Evolutionary conservation across 1,284 basidiomycete species (phyloP), one percentile per base, ranked within the genome.

Genomic region (Ceratobasidium sp.): DNA sequence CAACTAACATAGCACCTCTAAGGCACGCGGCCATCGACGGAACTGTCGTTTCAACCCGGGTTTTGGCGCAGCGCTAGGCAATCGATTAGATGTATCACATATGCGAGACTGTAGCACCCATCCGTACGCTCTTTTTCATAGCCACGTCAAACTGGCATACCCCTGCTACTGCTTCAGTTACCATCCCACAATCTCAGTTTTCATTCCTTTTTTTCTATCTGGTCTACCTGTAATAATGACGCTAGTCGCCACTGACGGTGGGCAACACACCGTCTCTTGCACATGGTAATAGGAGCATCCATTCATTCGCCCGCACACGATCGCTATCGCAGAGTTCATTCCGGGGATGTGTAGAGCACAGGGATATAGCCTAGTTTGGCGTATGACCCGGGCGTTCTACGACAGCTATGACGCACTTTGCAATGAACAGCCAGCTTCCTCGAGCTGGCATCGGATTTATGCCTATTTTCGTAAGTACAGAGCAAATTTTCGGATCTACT

Each of bases 221-320:
- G 54, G 56, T 60, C 17, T 51, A 33, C 35, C n/a, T 54, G 39
- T 69, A 69, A 20, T 56, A 69, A 56, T 42, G 67, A 39, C 53
- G 45, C 49, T 58, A 69, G 67, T 69, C 67, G 23, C 35, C 67
- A 58, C 51, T 11, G 8, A 39, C 31, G 13, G 53, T 45, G 67
- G 39, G 26, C 53, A 35, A 53, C 53, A 56, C 23, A 33, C 35
- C 33, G 53, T 58, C 51, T 61, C 56, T 51, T 58, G 53, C 47
- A 15, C 67, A 68, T 69, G 35, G 39, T 69, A 73, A 73, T 73
- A 60, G 68, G 35, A 61, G 42, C 56, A 61, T 35, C 54, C 68
- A 51, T 49, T 61, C 56, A 35, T 73, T 68, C 49, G 13, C 28
- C 42, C n/a, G n/a, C 26, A n/a, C n/a, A 39, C 7, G 54, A 28